Base-by-base conservation (phyloP, 176 grass and related monocot genomes). In the Bonia amplexicaulis region DNA sequence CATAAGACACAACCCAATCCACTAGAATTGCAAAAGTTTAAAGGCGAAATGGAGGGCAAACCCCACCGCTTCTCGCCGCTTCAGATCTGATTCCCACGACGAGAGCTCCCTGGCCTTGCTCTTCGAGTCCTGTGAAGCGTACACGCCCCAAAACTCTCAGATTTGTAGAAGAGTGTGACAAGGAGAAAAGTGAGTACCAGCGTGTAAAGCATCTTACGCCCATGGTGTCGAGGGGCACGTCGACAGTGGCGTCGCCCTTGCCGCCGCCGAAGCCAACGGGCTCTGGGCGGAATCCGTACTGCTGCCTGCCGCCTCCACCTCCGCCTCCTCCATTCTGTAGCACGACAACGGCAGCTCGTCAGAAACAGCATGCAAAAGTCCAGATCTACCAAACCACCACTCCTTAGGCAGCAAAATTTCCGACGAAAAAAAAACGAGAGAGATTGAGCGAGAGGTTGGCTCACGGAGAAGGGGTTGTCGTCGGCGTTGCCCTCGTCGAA, bases 11-110 rank as follows among this genome's bases (percentile, higher is more conserved):
- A 7, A 46, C 64, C 61, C 4, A 82, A 59, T 1, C 2, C 55
- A n/a, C 45, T 29, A 73, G 9, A 20, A 20, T 9, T 14, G 26
- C 13, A 23, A 63, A 46, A 62, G 15, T 22, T 46, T 20, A 48
- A 40, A 31, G 31, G 53, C 2, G 17, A 73, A 52, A 46, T 7
- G 71, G 41, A 85, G 54, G 42, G 27, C 19, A 47, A 85, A 82
- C 13, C 92, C 62, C 20, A 97, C 94, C 83, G 80, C 82, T 60
- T 97, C 94, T 17, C 88, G 86, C 69, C 83, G 76, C 88, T 85
- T 94, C 76, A 97, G 94, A 81, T 92, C 90, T 67, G 85, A 76
- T 73, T 97, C 92, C 94, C 92, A 94, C 49, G 94, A 77, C 15
- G 90, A 82, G 73, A 97, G 90, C 80, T 97, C 94, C 89, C 87